Conservation (phyloP, 371 early-diverging fungal species). For the Mortierella sp. region DNA sequence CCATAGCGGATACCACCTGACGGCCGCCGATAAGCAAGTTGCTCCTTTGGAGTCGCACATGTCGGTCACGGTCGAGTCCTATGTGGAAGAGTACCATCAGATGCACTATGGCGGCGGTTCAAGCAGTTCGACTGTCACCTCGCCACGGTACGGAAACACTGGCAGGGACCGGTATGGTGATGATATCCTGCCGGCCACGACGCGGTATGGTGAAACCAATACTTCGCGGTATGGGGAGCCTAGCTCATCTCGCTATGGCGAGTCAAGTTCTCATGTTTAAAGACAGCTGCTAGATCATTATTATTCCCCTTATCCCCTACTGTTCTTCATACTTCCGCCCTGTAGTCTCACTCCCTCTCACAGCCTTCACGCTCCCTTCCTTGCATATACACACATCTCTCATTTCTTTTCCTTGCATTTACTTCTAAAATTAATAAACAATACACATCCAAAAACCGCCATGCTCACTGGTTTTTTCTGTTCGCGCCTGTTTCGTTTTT, state of each 20-base stretch:
- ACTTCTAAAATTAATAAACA: neutral
- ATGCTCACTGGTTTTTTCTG: neutral
- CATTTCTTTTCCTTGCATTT: neutral
- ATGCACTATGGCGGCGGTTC: conserved; percentile 23
- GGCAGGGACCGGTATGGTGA: neutral
- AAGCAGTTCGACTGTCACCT: neutral
- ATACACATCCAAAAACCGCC: neutral
- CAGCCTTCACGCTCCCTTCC: conserved; percentile 8
- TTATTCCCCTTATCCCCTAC: neutral
- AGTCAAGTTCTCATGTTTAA: neutral
- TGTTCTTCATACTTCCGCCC: neutral
- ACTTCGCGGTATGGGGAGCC: conserved; percentile 4
- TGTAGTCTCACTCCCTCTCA: neutral
- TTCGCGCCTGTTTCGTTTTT: neutral
- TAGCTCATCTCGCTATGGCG: neutral
- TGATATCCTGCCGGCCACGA: neutral
- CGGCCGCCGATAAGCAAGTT: conserved; percentile 35
- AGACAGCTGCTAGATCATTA: neutral
- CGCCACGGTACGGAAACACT: conserved; percentile 2
- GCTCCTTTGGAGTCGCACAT: conserved; percentile 43
- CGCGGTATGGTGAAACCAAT: conserved; percentile 7
- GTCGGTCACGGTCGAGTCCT: conserved; percentile 45
- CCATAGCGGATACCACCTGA: conserved; percentile 4
- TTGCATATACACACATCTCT: neutral
- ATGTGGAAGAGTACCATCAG: conserved; percentile 53